Base-by-base conservation (phyloP, 306 rosid genomes). In the Vigna radiata region DNA sequence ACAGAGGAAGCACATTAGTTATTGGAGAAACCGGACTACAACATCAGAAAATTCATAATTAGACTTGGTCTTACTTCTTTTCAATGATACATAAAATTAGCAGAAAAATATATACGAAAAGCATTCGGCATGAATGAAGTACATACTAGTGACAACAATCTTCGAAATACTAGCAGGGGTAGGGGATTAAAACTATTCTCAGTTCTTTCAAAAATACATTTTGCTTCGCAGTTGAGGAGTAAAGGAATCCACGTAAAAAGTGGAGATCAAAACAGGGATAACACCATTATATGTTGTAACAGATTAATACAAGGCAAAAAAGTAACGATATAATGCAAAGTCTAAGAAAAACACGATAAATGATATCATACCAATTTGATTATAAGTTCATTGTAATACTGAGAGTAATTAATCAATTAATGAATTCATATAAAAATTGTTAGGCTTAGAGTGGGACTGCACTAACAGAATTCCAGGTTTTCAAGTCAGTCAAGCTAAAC, bases 11-110 rank as follows among this genome's bases (percentile, higher is more conserved):
- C 86, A 95, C 97, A 79, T 92, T 95, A 67, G 98, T 95, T 82
- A 92, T 79, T 53, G 98, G 97, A 88, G 92, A 86, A 49, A 92
- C 95, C 29, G 98, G 98, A 90, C 98, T 95, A 87, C 93, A 92
- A 33, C 46, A 88, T 77, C 69, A 90, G 52, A 83, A 83, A 85
- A 81, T 27, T 81, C 43, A 86, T 76, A 66, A 78, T 63, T 66
- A 77, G 81, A 63, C 19, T 55, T 71, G 9, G 50, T 44, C 73
- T 13, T 53, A 60, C 67, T n/a, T 21, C 19, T 7, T 29, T n/a
- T 16, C 3, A 4, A 10, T 56, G 10, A 74, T 69, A 23, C 33
- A 66, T 46, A 67, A 29, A 41, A 74, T 64, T n/a, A 48, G 44
- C 48, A 12, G 2, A 53, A 43, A 73, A 37, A 17, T 68, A 44